Conservation (phyloP, 805 yeast species). For the Suhomyces sp. region DNA sequence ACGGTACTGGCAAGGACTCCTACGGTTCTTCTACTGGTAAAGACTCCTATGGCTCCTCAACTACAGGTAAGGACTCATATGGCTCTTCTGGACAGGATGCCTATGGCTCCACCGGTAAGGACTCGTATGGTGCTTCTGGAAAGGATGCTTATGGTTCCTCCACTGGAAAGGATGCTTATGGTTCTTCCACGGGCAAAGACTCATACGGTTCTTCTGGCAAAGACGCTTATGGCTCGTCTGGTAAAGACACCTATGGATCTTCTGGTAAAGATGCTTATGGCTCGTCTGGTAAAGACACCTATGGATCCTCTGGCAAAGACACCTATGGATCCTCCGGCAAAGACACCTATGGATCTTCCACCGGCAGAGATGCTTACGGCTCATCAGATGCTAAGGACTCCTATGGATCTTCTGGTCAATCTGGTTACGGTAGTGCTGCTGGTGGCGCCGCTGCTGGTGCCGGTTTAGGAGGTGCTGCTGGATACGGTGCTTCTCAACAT, state of each 20-base stretch:
- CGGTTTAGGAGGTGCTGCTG: slow-evolving; percentile 2
- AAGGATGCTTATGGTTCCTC: not conserved
- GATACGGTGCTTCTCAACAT: slow-evolving; percentile 1
- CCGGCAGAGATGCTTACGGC: not conserved
- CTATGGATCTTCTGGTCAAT: slow-evolving; percentile 2
- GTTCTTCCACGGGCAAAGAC: not conserved
- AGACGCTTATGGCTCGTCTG: not conserved
- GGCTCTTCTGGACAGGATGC: slow-evolving; percentile 14
- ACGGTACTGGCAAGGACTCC: slow-evolving; percentile 5
- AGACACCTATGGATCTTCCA: not conserved
- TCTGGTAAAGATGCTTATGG: not conserved
- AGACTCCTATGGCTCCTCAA: slow-evolving; percentile 14
- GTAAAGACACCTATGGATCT: not conserved
- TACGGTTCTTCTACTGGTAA: slow-evolving; percentile 6
- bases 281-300: not conserved
- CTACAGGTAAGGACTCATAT: slow-evolving; percentile 14
- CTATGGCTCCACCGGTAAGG: slow-evolving; percentile 14
- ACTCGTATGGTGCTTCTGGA: slow-evolving; percentile 8
- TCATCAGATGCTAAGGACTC: not conserved
- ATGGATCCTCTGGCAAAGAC: not conserved
- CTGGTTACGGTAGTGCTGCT: not conserved
- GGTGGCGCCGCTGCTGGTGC: slow-evolving; percentile 1
- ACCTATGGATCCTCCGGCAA: not conserved
- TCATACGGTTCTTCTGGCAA: not conserved
- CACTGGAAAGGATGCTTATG: slow-evolving; percentile 1